Evolutionary conservation across 192 early-diverging fungal genomes (phyloP).

Genomic region (Entrophospora sp.): DNA sequence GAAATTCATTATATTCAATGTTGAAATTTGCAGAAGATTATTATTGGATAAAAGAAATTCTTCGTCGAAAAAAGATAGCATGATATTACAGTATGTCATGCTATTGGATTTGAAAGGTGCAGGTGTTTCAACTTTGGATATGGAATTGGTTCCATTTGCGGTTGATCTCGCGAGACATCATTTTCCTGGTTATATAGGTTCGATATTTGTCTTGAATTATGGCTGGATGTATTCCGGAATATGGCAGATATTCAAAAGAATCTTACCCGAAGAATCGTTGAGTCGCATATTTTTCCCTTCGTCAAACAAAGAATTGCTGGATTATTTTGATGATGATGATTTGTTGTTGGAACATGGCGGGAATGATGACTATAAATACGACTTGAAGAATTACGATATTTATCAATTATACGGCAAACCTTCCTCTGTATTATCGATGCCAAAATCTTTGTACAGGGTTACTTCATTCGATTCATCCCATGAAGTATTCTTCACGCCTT

Average conservation of each 20-base stretch:
- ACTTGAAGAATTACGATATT: too few relatives aligned
- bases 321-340: conserved; percentile 21
- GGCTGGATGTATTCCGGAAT: conserved; percentile 39
- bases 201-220: conserved; percentile 29
- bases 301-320: conserved; percentile 16
- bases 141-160: not conserved
- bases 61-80: not conserved
- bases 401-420: not conserved
- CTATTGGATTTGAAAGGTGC: conserved; percentile 1
- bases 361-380: not conserved
- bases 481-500: not conserved
- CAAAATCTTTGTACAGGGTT: not conserved
- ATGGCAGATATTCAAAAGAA: conserved; percentile 32
- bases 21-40: conserved; percentile 29
- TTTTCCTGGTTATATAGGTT: not conserved
- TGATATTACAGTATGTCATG: not conserved
- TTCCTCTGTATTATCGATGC: not conserved
- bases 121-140: not conserved
- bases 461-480: not conserved
- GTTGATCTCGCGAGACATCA: not conserved
- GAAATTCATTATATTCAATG: conserved; percentile 28
- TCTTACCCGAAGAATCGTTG: conserved; percentile 27
- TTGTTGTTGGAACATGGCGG: conserved; percentile 19
- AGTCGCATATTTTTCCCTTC: conserved; percentile 24
- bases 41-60: conserved; percentile 25